A percentile compares a stretch with the other conserved stretches of the same genome.
phyloP scores from a whole-genome alignment of 2,329 filamentous ascomycete genomes.

The Pestalotiopsis sp. region DNA sequence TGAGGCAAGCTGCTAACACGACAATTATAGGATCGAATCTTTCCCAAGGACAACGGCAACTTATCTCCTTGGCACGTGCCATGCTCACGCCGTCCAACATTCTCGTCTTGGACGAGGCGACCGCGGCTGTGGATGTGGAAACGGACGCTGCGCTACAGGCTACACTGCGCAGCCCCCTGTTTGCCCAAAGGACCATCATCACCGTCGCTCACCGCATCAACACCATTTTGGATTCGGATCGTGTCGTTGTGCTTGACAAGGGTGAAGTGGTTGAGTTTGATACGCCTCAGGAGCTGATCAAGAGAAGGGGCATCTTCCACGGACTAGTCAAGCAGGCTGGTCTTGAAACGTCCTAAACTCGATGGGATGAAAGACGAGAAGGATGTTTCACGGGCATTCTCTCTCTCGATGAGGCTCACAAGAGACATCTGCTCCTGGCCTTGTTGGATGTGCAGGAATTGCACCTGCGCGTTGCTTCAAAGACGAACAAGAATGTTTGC shows the following conservation, averaged over 20 bases:
- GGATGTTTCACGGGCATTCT: neutral
- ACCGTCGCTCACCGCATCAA: conserved; percentile 98
- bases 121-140: conserved; percentile 73
- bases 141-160: conserved; percentile 69
- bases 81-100: conserved; percentile 96
- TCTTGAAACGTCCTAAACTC: conserved; percentile 53
- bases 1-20: neutral
- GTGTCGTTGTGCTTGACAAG: conserved; percentile 90
- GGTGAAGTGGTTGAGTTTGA: conserved; percentile 93
- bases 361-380: neutral
- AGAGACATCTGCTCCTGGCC: too few species aligned
- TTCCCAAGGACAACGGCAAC: conserved; percentile 91
- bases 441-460: neutral
- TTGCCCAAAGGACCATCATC: conserved; percentile 93
- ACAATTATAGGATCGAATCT: conserved; percentile 77
- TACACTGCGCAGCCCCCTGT: conserved; percentile 67
- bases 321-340: conserved; percentile 91
- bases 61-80: conserved; percentile 90
- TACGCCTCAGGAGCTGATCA: conserved; percentile 77
- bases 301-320: conserved; percentile 79
- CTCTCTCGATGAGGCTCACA: too few species aligned
- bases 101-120: conserved; percentile 94
- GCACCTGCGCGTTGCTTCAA: neutral
- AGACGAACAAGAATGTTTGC: conserved; percentile 12
- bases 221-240: conserved; percentile 87